A percentile compares a stretch with the other conserved stretches of the same genome.
These are phyloP conservation scores for Vitis riparia DNA, from an alignment of 164 flowering plant genomes.

Conservation along the genomic window DNA sequence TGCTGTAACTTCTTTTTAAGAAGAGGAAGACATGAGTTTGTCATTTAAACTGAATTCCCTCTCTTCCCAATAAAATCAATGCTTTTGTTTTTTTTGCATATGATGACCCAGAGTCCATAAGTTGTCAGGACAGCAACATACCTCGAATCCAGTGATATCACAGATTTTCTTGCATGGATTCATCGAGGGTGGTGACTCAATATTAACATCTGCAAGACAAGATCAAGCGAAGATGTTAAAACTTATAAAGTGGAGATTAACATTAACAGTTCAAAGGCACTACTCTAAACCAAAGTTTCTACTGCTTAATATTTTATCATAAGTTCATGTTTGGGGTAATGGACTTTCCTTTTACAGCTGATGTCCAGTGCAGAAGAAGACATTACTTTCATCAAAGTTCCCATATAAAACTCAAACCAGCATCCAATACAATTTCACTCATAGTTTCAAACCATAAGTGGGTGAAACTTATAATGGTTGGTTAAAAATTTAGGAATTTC, in stretches of 20 bases:
- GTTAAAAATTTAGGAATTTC: too few relatives aligned
- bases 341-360: background rate
- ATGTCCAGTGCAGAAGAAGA: too few relatives aligned
- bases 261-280: too few relatives aligned
- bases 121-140: constrained; percentile 18
- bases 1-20: too few relatives aligned
- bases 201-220: constrained; percentile 65
- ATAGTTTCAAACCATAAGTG: too few relatives aligned
- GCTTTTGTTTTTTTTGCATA: background rate
- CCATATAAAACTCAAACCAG: too few relatives aligned
- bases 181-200: constrained; percentile 85
- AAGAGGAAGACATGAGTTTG: too few relatives aligned
- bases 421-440: too few relatives aligned
- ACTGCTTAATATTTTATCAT: background rate
- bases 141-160: constrained; percentile 90
- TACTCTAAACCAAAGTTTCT: background rate
- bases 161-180: constrained; percentile 77
- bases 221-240: background rate
- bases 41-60: too few relatives aligned
- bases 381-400: too few relatives aligned
- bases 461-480: too few relatives aligned
- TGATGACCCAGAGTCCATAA: background rate
- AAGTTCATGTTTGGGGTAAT: background rate
- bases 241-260: background rate
- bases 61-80: background rate